phyloP scores from a whole-genome alignment of 345 rosid genomes.

The Rhodamnia argentea region DNA sequence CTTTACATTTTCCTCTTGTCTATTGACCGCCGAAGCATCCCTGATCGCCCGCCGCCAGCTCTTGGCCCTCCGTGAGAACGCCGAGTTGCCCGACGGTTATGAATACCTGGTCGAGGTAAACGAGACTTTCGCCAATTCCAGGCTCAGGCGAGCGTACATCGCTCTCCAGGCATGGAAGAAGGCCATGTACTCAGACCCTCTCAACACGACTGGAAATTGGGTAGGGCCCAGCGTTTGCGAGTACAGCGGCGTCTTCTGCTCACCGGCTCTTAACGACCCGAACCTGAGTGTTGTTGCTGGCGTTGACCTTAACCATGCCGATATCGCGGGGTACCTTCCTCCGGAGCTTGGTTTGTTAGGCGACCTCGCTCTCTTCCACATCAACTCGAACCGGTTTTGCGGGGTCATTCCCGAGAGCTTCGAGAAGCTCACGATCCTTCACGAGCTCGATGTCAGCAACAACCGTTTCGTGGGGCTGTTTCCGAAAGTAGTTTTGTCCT shows the following conservation, averaged over 20 bases:
- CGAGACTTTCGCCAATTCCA: slow-evolving; percentile 29
- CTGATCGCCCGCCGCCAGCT: slow-evolving; percentile 28
- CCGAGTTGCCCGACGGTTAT: slow-evolving; percentile 8
- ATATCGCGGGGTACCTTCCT: slow-evolving; percentile 60
- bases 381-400: slow-evolving; percentile 65
- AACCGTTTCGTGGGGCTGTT: slow-evolving; percentile 52
- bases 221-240: slow-evolving; percentile 47
- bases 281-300: slow-evolving; percentile 42
- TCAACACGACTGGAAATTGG: slow-evolving; percentile 43
- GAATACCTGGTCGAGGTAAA: slow-evolving; percentile 16
- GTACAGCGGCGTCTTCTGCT: slow-evolving; percentile 56
- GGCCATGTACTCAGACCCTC: slow-evolving; percentile 50
- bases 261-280: slow-evolving; percentile 37
- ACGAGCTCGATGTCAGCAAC: slow-evolving; percentile 62
- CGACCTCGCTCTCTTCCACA: slow-evolving; percentile 55
- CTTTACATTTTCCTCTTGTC: slow-evolving; percentile 8
- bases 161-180: slow-evolving; percentile 60
- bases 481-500: slow-evolving; percentile 24
- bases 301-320: slow-evolving; percentile 53
- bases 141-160: slow-evolving; percentile 40
- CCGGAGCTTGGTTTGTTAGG: slow-evolving; percentile 41
- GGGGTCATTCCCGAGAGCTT: slow-evolving; percentile 53
- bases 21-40: slow-evolving; percentile 17
- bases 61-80: slow-evolving; percentile 15
- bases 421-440: slow-evolving; percentile 27